Evolutionary conservation across 192 early-diverging fungal species (phyloP), one percentile per base, ranked within the genome.

Genomic region (Jimgerdemannia flammicorona): DNA sequence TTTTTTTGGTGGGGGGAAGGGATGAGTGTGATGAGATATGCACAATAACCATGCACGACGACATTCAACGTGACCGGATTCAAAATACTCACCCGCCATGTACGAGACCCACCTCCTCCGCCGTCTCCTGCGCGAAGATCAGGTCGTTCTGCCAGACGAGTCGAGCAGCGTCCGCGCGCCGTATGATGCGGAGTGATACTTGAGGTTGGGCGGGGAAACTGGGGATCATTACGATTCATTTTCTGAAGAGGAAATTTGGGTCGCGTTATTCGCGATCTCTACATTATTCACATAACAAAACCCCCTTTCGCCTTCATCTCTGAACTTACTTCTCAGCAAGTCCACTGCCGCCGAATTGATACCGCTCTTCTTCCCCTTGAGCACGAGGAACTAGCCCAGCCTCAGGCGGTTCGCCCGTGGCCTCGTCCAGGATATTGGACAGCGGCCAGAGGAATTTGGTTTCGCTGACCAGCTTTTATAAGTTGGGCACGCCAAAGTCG

Each of bases 381-480:
- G 18, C 49, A 91, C 71, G 43, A 79, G n/a, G 66, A 72, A 71
- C 77, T 78, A 70, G 72, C 79, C 63, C 59, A 75, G 29, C 75
- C 80, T 78, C n/a, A 72, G 80, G 0, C 43, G 77, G 79, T 3
- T 64, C 69, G 8, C 80, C 81, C 3, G 79, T 81, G 39, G 73
- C 77, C 3, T 49, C 71, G 75, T 90, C 82, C 0, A 85, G 72
- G 44, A 93, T 83, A 72, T 93, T 93, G n/a, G 89, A 88, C 17
- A 91, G 71, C 6, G 92, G 41, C 92, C 92, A 93, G 7, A 91
- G 90, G 75, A 92, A 93, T 65, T 90, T 91, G 71, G 86, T 88
- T 20, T 75, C 70, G 7, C 42, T 11, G 42, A 88, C 77, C 43
- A 91, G 78, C 39, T 64, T 68, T 64, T 86, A 83, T 43, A 92